Conservation (phyloP, 2,329 filamentous ascomycete species). For the Fusarium veterinarium region DNA sequence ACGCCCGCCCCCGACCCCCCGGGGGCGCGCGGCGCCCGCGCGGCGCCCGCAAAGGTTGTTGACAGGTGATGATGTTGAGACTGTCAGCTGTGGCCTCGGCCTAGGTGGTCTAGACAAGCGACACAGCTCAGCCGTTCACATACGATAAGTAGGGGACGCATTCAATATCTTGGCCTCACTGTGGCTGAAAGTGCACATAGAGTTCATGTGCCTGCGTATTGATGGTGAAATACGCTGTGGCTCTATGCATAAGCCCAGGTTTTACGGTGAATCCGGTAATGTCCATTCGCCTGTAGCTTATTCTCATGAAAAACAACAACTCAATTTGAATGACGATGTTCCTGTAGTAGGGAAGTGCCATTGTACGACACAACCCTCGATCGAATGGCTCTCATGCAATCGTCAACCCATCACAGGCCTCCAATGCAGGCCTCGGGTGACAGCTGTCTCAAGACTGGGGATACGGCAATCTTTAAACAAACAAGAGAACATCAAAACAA, state of each 20-base stretch:
- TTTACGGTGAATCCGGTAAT: conserved; percentile 6
- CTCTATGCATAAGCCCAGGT: not conserved
- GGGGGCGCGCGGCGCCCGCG: too few species aligned
- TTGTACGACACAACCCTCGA: conserved; percentile 19
- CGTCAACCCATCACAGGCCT: conserved; percentile 14
- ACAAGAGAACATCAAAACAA: conserved; percentile 20
- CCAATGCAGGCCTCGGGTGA: conserved; percentile 22
- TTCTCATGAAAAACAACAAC: conserved; percentile 1
- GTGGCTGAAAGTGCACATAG: conserved; percentile 22
- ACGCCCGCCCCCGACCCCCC: too few species aligned
- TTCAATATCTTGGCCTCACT: conserved; percentile 23
- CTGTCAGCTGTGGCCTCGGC: conserved; percentile 20
- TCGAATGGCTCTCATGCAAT: conserved; percentile 8
- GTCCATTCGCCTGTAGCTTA: not conserved
- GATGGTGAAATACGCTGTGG: conserved; percentile 1
- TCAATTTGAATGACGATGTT: conserved; percentile 7
- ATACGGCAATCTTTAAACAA: conserved; percentile 4
- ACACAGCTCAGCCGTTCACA: conserved; percentile 28
- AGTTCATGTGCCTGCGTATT: conserved; percentile 12
- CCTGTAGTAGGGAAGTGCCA: conserved; percentile 14
- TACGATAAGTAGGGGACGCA: not conserved
- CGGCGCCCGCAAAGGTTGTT: too few species aligned
- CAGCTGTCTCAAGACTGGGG: conserved; percentile 24
- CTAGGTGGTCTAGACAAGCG: conserved; percentile 24
- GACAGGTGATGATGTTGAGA: conserved; percentile 11